phyloP scores from a whole-genome alignment of 148 eudicot genomes.

The Fagopyrum homotropicum region DNA sequence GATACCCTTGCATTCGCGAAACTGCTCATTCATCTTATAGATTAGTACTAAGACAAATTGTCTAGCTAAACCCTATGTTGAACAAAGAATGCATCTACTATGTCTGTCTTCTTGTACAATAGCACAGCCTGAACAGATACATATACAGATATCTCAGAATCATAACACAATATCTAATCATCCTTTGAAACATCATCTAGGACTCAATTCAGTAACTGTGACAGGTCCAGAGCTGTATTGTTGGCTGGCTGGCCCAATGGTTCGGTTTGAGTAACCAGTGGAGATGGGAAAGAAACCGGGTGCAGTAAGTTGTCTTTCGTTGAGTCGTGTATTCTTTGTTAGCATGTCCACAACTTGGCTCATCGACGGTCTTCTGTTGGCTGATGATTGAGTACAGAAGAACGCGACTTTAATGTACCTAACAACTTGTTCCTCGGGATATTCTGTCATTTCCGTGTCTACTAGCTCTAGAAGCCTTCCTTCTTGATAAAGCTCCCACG shows the following conservation, averaged over 20 bases:
- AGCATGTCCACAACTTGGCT: slow-evolving; percentile 88
- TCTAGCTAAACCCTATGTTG: neutral
- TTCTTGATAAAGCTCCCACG: slow-evolving; percentile 74
- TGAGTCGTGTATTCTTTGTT: slow-evolving; percentile 43
- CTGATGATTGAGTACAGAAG: slow-evolving; percentile 78
- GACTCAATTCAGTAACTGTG: slow-evolving; percentile 52
- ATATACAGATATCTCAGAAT: slow-evolving; percentile 3
- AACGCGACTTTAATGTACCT: slow-evolving; percentile 75
- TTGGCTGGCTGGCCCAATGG: slow-evolving; percentile 36
- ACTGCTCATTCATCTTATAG: neutral
- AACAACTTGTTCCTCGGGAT: slow-evolving; percentile 47
- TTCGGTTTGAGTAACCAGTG: slow-evolving; percentile 22
- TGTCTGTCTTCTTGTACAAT: slow-evolving; percentile 1
- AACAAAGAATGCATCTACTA: neutral
- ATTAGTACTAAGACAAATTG: neutral
- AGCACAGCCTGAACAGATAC: neutral
- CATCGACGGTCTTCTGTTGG: slow-evolving; percentile 78
- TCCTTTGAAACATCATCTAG: slow-evolving; percentile 43
- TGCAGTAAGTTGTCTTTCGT: slow-evolving; percentile 58
- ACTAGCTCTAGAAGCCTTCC: slow-evolving; percentile 68
- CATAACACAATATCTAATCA: slow-evolving; percentile 12
- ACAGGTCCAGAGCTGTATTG: slow-evolving; percentile 57
- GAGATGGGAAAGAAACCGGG: slow-evolving; percentile 66
- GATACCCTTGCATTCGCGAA: neutral
- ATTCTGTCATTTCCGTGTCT: slow-evolving; percentile 56